Percentiles rank a stretch among this genome's conserved stretches.
Evolutionary conservation across 2,329 filamentous ascomycete species (phyloP).

Genomic region (Paecilomyces dactylethromorphus): DNA sequence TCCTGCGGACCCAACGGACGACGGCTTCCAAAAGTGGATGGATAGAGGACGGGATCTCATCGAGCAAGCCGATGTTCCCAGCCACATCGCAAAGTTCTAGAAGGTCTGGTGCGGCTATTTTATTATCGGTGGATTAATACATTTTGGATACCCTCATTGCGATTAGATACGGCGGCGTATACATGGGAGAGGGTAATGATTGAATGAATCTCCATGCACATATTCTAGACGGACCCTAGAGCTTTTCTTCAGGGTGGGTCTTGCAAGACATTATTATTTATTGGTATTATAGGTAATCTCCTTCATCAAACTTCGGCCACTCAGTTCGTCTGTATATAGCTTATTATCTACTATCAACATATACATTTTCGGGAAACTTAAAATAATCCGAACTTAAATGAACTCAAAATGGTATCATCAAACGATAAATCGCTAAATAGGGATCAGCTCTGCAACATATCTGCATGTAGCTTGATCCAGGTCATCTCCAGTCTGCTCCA

Average conservation of each 20-base stretch:
- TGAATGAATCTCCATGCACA: background rate
- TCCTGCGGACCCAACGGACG: constrained; percentile 29
- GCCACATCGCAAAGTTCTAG: constrained; percentile 10
- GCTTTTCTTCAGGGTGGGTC: background rate
- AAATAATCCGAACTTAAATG: background rate
- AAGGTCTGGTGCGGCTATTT: background rate
- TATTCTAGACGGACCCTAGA: background rate
- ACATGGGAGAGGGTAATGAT: background rate
- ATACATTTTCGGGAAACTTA: background rate
- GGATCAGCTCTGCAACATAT: background rate
- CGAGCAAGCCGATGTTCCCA: constrained; percentile 31
- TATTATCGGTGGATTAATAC: constrained; percentile 1
- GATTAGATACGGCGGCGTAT: background rate
- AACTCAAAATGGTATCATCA: background rate
- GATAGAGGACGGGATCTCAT: constrained; percentile 32
- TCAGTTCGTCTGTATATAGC: background rate
- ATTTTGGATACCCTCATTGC: background rate
- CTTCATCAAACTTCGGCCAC: background rate
- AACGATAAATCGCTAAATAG: background rate
- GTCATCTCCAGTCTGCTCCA: background rate
- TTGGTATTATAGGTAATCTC: background rate
- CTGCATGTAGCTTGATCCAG: background rate
- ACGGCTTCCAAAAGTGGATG: constrained; percentile 37
- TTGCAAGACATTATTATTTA: background rate
- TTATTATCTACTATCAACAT: background rate